Conservation (phyloP, 106 monocot species). For the Dendrobium huoshanense region DNA sequence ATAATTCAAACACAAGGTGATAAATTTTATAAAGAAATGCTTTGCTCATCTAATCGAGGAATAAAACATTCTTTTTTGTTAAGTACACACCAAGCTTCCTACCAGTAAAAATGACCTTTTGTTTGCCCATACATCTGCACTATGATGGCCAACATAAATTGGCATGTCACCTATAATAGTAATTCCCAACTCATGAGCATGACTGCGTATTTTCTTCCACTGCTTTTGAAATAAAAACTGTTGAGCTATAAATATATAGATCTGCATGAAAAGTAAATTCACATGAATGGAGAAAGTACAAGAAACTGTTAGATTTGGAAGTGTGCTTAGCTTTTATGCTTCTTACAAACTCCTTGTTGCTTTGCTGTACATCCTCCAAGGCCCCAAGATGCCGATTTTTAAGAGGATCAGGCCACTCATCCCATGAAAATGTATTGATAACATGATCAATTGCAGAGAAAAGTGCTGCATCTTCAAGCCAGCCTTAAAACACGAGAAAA, state of each 20-base stretch:
- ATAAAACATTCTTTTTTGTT: background rate
- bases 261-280: slow-evolving; percentile 43
- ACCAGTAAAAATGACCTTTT: slow-evolving; percentile 89
- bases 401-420: slow-evolving; percentile 89
- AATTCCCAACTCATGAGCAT: slow-evolving; percentile 72
- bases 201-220: slow-evolving; percentile 66
- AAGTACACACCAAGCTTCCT: slow-evolving; percentile 4
- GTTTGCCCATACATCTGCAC: slow-evolving; percentile 99
- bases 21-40: background rate
- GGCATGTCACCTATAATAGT: slow-evolving; percentile 99
- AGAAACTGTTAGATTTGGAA: background rate
- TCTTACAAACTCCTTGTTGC: slow-evolving; percentile 75
- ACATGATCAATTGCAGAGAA: slow-evolving; percentile 91
- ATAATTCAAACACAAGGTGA: slow-evolving; percentile 4
- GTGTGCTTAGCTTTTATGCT: background rate
- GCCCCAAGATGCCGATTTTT: slow-evolving; percentile 87
- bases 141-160: slow-evolving; percentile 98
- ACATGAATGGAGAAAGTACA: background rate
- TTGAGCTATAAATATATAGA: slow-evolving; percentile 76
- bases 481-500: slow-evolving; percentile 34
- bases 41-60: background rate
- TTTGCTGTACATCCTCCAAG: slow-evolving; percentile 64
- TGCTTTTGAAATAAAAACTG: slow-evolving; percentile 96
- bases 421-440: slow-evolving; percentile 60
- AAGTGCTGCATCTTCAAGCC: slow-evolving; percentile 99